Base-by-base conservation (phyloP, 441 rosid genomes). In the Breynia disticha region DNA sequence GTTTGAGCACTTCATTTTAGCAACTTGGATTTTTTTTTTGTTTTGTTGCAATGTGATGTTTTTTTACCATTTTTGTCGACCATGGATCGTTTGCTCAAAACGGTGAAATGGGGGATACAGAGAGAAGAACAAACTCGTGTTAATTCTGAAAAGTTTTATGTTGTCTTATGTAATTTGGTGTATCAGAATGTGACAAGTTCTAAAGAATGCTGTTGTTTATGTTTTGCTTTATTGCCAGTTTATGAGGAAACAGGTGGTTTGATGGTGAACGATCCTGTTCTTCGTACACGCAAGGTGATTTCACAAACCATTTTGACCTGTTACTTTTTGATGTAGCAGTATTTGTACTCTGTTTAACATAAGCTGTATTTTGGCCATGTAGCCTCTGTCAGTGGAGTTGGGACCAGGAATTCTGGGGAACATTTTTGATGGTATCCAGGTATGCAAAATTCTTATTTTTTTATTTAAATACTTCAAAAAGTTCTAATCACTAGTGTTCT, bases 381-480 rank as follows among this genome's bases (percentile, higher is more conserved):
- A 94, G 99, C 99, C 99, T 57, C 76, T 90, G 38, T 94, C 99
- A 9, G 96, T 90, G 77, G 97, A 94, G 83, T 67, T 94, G 67
- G 99, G 97, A 68, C 97, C 99, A 35, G 99, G 99, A 76, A 94
- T 94, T 48, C 73, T 94, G 80, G 99, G 97, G 62, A 94, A 89
- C 69, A 94, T 87, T 58, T 90, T 94, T 65, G 99, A 94, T 59
- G 99, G 99, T 41, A 90, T 94, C 80, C 97, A 94, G 96, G 99
- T 94, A 52, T 62, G 63, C 60, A 44, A 60, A 38, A 60, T 44
- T 41, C 60, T 11, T 16, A 56, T 14, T 22, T 12, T 56, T 22
- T 7, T 56, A 52, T 39, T 11, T 35, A 17, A 7, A 24, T 3
- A 24, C 32, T 2, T 24, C 7, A 24, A 24, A 2, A 24, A 24